phyloP scores from a whole-genome alignment of 768 basidiomycete species.

The Ramaria sp. region DNA sequence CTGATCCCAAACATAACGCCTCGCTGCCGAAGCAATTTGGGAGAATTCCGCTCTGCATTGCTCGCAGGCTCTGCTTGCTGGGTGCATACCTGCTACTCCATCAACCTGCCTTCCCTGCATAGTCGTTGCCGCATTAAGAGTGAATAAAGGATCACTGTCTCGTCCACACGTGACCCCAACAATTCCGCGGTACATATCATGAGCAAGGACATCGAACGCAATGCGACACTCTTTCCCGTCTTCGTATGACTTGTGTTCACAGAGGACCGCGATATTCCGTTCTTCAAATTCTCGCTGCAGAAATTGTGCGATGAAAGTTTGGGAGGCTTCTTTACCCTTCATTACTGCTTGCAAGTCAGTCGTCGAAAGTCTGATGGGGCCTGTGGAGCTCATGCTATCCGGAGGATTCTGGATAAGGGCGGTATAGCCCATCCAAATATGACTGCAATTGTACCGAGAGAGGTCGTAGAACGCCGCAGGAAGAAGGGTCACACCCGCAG shows the following conservation, averaged over 20 bases:
- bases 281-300: neutral
- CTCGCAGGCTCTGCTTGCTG: slow-evolving; percentile 51
- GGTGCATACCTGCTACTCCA: slow-evolving; percentile 28
- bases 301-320: neutral
- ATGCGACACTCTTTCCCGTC: slow-evolving; percentile 49
- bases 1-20: slow-evolving; percentile 55
- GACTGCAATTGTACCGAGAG: slow-evolving; percentile 46
- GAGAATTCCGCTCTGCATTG: slow-evolving; percentile 52
- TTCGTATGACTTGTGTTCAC: neutral
- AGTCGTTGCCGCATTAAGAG: slow-evolving; percentile 52
- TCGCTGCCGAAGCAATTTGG: slow-evolving; percentile 42
- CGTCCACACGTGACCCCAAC: slow-evolving; percentile 57
- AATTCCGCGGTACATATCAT: slow-evolving; percentile 63
- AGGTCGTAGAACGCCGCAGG: slow-evolving; percentile 77
- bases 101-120: slow-evolving; percentile 50
- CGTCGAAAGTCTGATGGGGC: neutral
- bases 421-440: slow-evolving; percentile 22
- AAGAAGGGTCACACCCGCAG: slow-evolving; percentile 38
- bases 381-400: slow-evolving; percentile 20
- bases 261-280: neutral
- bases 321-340: neutral
- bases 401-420: slow-evolving; percentile 26
- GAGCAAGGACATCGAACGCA: slow-evolving; percentile 64
- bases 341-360: neutral
- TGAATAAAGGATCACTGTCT: slow-evolving; percentile 59